A percentile compares a stretch with the other conserved stretches of the same genome.
phyloP scores from a whole-genome alignment of 305 asterid genomes.

The Fraxinus sp. region DNA sequence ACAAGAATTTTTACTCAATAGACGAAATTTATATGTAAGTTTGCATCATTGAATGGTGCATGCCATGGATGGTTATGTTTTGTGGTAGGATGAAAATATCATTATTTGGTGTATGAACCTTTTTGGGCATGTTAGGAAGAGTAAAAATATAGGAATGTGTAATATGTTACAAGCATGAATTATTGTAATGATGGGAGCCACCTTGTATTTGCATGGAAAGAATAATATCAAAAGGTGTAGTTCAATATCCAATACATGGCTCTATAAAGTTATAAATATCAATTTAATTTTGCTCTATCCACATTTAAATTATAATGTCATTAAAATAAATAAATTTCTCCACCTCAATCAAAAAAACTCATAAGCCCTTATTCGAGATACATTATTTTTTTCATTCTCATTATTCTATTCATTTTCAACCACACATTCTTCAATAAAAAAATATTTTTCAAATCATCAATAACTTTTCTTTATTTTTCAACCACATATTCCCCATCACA shows the following conservation, averaged over 20 bases:
- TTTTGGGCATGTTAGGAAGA: conserved; percentile 25
- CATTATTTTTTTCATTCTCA: too few species aligned
- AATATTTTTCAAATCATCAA: too few species aligned
- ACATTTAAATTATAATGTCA: not conserved
- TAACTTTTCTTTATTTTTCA: too few species aligned
- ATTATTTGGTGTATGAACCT: conserved; percentile 9
- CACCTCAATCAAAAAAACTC: not conserved
- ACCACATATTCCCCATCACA: too few species aligned
- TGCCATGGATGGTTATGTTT: conserved; percentile 8
- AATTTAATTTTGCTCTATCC: not conserved
- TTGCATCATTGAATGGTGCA: not conserved
- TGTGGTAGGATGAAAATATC: not conserved
- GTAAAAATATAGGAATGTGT: conserved; percentile 22
- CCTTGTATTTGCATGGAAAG: conserved; percentile 26
- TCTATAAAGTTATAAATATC: not conserved
- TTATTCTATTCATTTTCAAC: too few species aligned
- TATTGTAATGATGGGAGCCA: conserved; percentile 40
- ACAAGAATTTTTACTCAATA: not conserved
- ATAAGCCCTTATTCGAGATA: too few species aligned
- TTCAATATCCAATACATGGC: conserved; percentile 16
- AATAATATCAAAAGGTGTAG: conserved; percentile 23
- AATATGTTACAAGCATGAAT: conserved; percentile 41
- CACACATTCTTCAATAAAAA: too few species aligned
- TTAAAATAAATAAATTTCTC: not conserved
- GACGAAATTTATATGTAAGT: not conserved